These are phyloP conservation scores for Kurtzmaniella quercitrusa DNA, from an alignment of 1,139 yeast species.

Conservation along the genomic window DNA sequence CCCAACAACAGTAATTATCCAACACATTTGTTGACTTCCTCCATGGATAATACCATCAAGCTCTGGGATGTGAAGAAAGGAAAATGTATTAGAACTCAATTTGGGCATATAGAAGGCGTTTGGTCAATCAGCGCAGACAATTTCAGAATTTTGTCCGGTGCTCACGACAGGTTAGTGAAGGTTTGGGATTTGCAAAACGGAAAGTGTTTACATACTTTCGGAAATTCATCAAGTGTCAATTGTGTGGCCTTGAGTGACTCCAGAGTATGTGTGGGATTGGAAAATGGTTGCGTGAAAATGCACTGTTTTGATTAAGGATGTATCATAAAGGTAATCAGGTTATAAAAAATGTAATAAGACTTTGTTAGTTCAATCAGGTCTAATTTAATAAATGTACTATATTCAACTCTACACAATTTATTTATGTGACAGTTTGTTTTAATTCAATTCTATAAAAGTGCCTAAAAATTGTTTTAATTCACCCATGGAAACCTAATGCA, in stretches of 20 bases:
- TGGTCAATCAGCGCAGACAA: constrained; percentile 97
- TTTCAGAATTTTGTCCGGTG: constrained; percentile 88
- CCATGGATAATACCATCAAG: constrained; percentile 90
- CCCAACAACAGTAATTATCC: constrained; percentile 46
- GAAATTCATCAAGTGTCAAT: constrained; percentile 69
- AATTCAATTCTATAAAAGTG: neutral
- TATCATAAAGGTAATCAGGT: constrained; percentile 3
- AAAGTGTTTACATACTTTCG: constrained; percentile 87
- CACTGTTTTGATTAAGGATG: constrained; percentile 58
- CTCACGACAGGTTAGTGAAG: constrained; percentile 85
- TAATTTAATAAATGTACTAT: too few relatives aligned
- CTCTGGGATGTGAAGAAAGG: constrained; percentile 89
- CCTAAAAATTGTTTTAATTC: constrained; percentile 5
- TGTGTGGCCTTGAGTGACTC: constrained; percentile 91
- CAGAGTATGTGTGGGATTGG: constrained; percentile 85
- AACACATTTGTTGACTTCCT: constrained; percentile 80
- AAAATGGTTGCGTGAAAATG: constrained; percentile 79
- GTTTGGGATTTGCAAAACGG: constrained; percentile 97
- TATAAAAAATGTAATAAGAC: neutral
- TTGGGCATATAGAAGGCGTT: constrained; percentile 96
- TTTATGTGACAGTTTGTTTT: too few relatives aligned
- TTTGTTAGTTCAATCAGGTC: too few relatives aligned
- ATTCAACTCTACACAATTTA: too few relatives aligned
- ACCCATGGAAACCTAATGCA: constrained; percentile 6
- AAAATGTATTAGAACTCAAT: constrained; percentile 84